Base-by-base conservation (phyloP, 768 basidiomycete genomes). In the Auricularia sp. region DNA sequence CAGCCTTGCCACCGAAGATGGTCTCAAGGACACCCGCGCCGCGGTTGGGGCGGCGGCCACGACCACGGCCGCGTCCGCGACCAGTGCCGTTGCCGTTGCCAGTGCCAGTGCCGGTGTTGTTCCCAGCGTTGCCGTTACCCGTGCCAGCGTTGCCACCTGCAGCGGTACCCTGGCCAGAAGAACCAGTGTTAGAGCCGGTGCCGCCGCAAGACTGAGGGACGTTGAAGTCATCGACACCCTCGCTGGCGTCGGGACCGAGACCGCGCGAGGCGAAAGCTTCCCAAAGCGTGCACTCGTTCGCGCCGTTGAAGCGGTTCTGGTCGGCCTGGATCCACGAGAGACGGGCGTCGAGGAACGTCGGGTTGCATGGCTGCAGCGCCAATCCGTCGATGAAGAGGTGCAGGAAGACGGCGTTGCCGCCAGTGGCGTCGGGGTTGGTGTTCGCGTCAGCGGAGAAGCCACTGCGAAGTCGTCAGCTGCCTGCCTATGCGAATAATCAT, bases 201-300 rank as follows among this genome's bases (percentile, higher is more conserved):
- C 56, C 56, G 34, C 56, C 56, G 69, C 76, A 76, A 18, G 67
- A 71, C 6, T 68, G 18, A 56, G 75, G 74, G 2, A 76, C 68
- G 3, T 70, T 67, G 14, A n/a, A 44, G 66, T 74, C 72, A 65
- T 78, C 74, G n/a, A 64, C 66, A 66, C 72, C 71, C 68, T 68
- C 73, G 35, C 69, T 71, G 16, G 78, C 78, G 35, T 72, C 71
- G 29, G 75, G 64, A 2, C 82, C 82, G 21, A 84, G 75, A 3
- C 83, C 83, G 47, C 77, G 77, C 66, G 77, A 79, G 2, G 82
- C 82, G 63, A 84, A 84, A 14, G 73, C 77, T 16, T 70, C 77
- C 73, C 75, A 80, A 35, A 84, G 67, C 4, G 71, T 71, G 66
- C 82, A 83, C 58, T 69, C 77, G 69, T 83, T 79, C 8, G 72